A percentile compares a stretch with the other conserved stretches of the same genome.
Conservation (phyloP, 768 basidiomycete genomes). For the Pulveroboletus sp. region DNA sequence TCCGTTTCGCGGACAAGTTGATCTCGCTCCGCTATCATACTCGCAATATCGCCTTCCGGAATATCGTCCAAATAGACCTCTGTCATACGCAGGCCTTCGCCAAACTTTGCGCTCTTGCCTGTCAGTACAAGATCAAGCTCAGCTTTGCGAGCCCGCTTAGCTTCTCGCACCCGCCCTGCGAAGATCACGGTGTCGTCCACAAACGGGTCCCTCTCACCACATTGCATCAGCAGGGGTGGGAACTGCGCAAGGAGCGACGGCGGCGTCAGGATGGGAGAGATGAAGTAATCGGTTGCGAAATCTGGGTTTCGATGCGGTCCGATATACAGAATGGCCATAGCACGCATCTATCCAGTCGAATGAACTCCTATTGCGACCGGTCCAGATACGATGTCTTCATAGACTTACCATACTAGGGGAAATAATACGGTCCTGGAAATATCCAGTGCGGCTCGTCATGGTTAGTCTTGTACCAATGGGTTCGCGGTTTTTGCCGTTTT, state of each 20-base stretch:
- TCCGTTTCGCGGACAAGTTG: slow-evolving; percentile 66
- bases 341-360: slow-evolving; percentile 82
- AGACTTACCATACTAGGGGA: slow-evolving; percentile 89
- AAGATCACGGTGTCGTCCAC: slow-evolving; percentile 98
- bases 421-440: slow-evolving; percentile 90
- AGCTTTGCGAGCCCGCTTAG: slow-evolving; percentile 77
- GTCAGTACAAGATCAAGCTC: slow-evolving; percentile 62
- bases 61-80: slow-evolving; percentile 27
- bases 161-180: slow-evolving; percentile 90
- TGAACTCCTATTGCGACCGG: slow-evolving; percentile 7
- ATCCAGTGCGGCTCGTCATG: slow-evolving; percentile 92
- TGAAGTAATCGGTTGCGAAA: slow-evolving; percentile 90
- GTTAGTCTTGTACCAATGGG: slow-evolving; percentile 85
- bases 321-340: slow-evolving; percentile 97
- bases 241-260: slow-evolving; percentile 81
- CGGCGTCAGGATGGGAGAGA: slow-evolving; percentile 92
- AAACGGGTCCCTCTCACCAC: slow-evolving; percentile 93
- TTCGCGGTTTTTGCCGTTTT: slow-evolving; percentile 38
- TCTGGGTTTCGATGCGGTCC: slow-evolving; percentile 93
- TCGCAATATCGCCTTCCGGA: slow-evolving; percentile 31
- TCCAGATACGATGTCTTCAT: slow-evolving; percentile 1
- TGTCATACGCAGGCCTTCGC: slow-evolving; percentile 62
- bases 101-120: slow-evolving; percentile 59
- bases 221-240: slow-evolving; percentile 90
- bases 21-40: slow-evolving; percentile 55